Conservation (phyloP, 2,329 filamentous ascomycete genomes). For the Hysterium pulicare region DNA sequence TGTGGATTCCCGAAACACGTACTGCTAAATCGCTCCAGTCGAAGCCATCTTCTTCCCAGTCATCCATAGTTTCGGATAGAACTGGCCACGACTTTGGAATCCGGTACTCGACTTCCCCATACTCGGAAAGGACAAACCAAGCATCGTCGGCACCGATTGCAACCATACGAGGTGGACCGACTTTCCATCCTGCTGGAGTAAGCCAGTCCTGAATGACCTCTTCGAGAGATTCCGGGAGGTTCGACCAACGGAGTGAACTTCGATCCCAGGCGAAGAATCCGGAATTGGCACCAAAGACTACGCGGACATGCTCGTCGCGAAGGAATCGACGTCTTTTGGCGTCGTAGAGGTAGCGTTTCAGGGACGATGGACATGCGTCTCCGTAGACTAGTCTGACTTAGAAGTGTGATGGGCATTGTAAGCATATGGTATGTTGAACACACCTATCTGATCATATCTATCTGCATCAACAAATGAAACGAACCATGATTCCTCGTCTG, state of each 20-base stretch:
- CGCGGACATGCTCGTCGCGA: slow-evolving; percentile 11
- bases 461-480: slow-evolving; percentile 27
- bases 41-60: slow-evolving; percentile 33
- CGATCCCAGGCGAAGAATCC: slow-evolving; percentile 34
- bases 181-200: slow-evolving; percentile 35
- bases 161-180: slow-evolving; percentile 30
- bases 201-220: slow-evolving; percentile 33
- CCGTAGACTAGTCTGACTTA: neutral
- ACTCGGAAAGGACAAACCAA: slow-evolving; percentile 37
- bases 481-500: slow-evolving; percentile 30
- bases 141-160: slow-evolving; percentile 30
- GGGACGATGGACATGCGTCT: neutral
- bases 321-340: slow-evolving; percentile 7
- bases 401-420: neutral
- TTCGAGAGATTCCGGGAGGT: slow-evolving; percentile 25
- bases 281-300: slow-evolving; percentile 1
- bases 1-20: neutral
- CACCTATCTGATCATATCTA: slow-evolving; percentile 24
- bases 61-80: slow-evolving; percentile 33
- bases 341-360: slow-evolving; percentile 17
- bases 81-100: slow-evolving; percentile 27
- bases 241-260: slow-evolving; percentile 30
- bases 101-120: slow-evolving; percentile 28
- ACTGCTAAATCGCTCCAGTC: slow-evolving; percentile 27
- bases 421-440: no score